Conservation (phyloP, 176 grass and related monocot species). For the Carex scoparia region DNA sequence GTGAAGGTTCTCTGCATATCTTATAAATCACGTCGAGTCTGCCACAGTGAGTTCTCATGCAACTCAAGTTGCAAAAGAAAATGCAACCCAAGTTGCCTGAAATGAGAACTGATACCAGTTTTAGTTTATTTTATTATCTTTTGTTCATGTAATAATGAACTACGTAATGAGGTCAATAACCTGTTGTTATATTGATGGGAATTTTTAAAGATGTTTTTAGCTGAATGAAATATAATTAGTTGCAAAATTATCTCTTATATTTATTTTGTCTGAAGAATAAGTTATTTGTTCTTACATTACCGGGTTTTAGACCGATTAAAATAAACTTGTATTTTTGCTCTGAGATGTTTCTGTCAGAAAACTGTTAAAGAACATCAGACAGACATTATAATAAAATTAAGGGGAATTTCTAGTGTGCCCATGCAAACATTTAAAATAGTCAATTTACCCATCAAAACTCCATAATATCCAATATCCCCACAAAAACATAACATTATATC, state of each 20-base stretch:
- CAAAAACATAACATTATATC: too few relatives aligned
- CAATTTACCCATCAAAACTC: too few relatives aligned
- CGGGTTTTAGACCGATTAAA: background rate
- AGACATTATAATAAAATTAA: background rate
- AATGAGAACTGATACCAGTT: background rate
- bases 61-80: slow-evolving; percentile 33
- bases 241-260: background rate
- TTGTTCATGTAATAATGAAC: slow-evolving; percentile 19
- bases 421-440: too few relatives aligned
- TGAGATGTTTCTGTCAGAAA: background rate
- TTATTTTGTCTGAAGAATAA: background rate
- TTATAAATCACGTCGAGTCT: background rate
- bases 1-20: background rate
- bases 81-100: slow-evolving; percentile 32
- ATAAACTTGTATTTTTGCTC: too few relatives aligned
- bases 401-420: too few relatives aligned
- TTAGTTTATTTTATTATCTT: background rate
- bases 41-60: slow-evolving; percentile 3
- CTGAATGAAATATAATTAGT: background rate
- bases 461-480: too few relatives aligned
- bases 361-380: background rate
- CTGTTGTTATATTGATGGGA: background rate
- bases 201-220: background rate
- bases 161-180: background rate
- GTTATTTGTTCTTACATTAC: background rate